These are phyloP conservation scores for Plantago ovata DNA, from an alignment of 257 asterid genomes.

Conservation along the genomic window DNA sequence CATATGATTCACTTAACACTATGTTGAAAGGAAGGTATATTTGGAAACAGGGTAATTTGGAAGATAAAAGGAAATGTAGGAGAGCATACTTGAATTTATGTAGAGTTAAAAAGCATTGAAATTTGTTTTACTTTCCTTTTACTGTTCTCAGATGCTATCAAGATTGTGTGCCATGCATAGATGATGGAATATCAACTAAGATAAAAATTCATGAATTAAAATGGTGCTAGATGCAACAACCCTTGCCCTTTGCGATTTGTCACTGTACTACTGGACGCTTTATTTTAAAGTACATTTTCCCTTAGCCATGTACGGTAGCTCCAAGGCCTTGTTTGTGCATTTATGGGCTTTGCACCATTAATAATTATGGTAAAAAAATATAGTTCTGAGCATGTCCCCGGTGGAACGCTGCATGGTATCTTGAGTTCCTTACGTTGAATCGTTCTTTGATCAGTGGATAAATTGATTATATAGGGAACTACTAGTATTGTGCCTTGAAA, in stretches of 20 bases:
- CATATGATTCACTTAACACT: constrained; percentile 4
- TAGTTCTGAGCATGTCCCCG: not conserved
- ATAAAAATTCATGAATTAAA: constrained; percentile 2
- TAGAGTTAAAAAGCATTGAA: not conserved
- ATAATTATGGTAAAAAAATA: not conserved
- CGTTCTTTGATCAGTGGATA: not conserved
- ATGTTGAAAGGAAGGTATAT: constrained; percentile 17
- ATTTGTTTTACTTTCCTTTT: not conserved
- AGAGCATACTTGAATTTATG: not conserved
- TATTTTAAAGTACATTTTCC: no score
- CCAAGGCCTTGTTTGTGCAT: not conserved
- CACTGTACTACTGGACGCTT: no score
- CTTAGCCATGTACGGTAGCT: not conserved
- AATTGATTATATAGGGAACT: no score
- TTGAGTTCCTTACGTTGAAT: not conserved
- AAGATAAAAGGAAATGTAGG: constrained; percentile 8
- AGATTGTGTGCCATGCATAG: constrained; percentile 1
- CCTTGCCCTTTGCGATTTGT: constrained; percentile 9
- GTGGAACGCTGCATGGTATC: not conserved
- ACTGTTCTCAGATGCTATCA: constrained; percentile 6
- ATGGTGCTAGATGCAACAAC: constrained; percentile 16
- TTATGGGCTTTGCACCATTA: not conserved
- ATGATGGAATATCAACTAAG: constrained; percentile 10
- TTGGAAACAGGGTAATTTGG: constrained; percentile 4
- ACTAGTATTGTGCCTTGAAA: no score